Conservation (phyloP, 805 yeast genomes). For the Suhomyces sp. region DNA sequence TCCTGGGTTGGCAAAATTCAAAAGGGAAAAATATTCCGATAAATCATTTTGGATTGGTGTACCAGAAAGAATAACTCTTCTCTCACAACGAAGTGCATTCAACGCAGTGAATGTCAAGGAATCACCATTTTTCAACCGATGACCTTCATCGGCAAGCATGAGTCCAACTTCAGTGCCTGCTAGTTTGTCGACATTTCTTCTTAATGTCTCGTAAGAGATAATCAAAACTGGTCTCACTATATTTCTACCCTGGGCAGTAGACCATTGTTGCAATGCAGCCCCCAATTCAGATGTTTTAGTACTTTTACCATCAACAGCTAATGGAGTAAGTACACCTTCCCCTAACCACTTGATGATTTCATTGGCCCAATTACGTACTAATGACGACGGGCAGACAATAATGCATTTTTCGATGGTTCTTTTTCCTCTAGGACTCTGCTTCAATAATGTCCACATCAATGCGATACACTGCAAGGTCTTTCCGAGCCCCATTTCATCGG, state of each 20-base stretch:
- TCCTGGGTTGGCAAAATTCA: constrained; percentile 94
- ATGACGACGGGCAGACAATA: constrained; percentile 91
- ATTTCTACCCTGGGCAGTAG: constrained; percentile 80
- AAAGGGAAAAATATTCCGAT: constrained; percentile 86
- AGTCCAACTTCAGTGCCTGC: constrained; percentile 81
- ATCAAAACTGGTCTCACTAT: constrained; percentile 92
- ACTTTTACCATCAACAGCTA: constrained; percentile 90
- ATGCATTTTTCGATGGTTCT: constrained; percentile 85
- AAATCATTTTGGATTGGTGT: constrained; percentile 96
- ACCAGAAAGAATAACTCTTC: constrained; percentile 92
- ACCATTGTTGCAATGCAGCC: constrained; percentile 75
- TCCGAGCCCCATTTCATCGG: constrained; percentile 96
- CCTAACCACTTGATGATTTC: constrained; percentile 96
- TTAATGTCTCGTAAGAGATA: constrained; percentile 88
- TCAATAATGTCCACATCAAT: constrained; percentile 86
- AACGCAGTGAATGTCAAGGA: constrained; percentile 87
- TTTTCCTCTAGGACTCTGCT: constrained; percentile 83
- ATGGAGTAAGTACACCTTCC: constrained; percentile 79
- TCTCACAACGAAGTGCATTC: constrained; percentile 75
- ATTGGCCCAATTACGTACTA: constrained; percentile 96
- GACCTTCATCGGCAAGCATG: constrained; percentile 59
- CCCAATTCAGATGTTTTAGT: constrained; percentile 70
- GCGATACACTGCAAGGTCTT: constrained; percentile 88
- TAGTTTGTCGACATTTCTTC: constrained; percentile 78
- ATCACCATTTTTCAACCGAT: constrained; percentile 65